phyloP scores from a whole-genome alignment of 2,329 filamentous ascomycete genomes.

The Sclerotinia minor region DNA sequence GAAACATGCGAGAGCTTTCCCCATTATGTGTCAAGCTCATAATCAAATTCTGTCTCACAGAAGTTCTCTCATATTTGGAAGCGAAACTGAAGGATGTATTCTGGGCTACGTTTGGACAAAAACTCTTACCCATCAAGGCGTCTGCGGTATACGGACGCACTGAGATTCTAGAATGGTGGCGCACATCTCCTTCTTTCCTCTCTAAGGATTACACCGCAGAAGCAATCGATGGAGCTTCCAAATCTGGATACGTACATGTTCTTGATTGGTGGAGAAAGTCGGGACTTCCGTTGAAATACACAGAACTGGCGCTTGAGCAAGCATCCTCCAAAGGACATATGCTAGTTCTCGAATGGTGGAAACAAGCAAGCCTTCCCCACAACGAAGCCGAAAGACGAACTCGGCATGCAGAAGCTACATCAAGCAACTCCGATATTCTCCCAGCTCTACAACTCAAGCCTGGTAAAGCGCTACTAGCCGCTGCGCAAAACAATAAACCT shows the following conservation, averaged over 20 bases:
- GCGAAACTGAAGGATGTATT: constrained; percentile 71
- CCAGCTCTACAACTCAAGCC: constrained; percentile 65
- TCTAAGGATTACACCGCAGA: constrained; percentile 77
- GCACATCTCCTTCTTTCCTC: constrained; percentile 75
- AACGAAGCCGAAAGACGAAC: constrained; percentile 44
- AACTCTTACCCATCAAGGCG: constrained; percentile 82
- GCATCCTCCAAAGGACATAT: constrained; percentile 82
- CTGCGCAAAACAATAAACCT: constrained; percentile 77
- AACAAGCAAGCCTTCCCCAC: constrained; percentile 60
- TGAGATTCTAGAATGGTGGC: constrained; percentile 90
- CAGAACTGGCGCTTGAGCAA: constrained; percentile 82
- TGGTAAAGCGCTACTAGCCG: constrained; percentile 79
- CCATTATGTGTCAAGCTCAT: constrained; percentile 83
- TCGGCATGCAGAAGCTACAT: constrained; percentile 32
- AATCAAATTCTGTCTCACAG: constrained; percentile 83
- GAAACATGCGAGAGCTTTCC: constrained; percentile 70
- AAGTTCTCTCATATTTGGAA: constrained; percentile 73
- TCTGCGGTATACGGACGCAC: constrained; percentile 82
- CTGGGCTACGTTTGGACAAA: constrained; percentile 79
- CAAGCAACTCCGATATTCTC: constrained; percentile 31
- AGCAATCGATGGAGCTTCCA: constrained; percentile 83
- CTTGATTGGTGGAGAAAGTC: constrained; percentile 91
- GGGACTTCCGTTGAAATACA: constrained; percentile 78
- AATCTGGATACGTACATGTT: constrained; percentile 79
- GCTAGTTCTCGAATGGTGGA: constrained; percentile 93